Evolutionary conservation across 768 basidiomycete genomes (phyloP), one percentile per base, ranked within the genome.

Genomic region (Amanita rimosa): DNA sequence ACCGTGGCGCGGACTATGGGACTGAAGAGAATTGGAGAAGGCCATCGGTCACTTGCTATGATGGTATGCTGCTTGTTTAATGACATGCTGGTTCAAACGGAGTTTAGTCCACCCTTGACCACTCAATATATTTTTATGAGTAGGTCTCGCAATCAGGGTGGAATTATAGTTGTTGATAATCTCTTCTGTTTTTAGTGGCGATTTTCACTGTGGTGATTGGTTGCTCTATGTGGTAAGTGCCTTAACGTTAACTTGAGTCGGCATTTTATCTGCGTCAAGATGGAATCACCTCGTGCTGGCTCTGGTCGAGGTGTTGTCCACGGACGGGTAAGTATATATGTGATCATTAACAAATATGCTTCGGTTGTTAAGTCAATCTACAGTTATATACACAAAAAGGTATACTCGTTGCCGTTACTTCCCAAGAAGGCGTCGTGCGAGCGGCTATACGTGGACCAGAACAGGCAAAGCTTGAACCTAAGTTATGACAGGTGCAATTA

Each of bases 91-190:
- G 31, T 40, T 19, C 31, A 46, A 5, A 44, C 41, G 6, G 44
- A 41, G 35, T 40, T 33, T 10, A 85, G 81, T 83, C 83, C 14
- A 79, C 81, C 2, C 63, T 90, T 35, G 86, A 90, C 62, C 88
- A 92, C 64, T 71, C 82, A 31, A 79, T 92, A 50, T 84, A 75
- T 68, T 91, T 81, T 62, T 91, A 89, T 55, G 72, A 75, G 85
- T 85, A 60, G 58, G 76, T 57, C 13, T 8, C 14, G 3, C 22
- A 14, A 44, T 17, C 44, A 27, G 26, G 13, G 10, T 42, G n/a
- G 16, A 8, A 44, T 16, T 17, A 22, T 34, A 31, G 42, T 16
- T 27, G 35, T 26, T 9, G 22, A n/a, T n/a, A n/a, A n/a, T 8
- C 34, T 8, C 24, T 59, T 38, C 21, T 39, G 46, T 52, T 27